A percentile compares a stretch with the other conserved stretches of the same genome.
Conservation (phyloP, 768 basidiomycete genomes). For the Pulveroboletus sp. region DNA sequence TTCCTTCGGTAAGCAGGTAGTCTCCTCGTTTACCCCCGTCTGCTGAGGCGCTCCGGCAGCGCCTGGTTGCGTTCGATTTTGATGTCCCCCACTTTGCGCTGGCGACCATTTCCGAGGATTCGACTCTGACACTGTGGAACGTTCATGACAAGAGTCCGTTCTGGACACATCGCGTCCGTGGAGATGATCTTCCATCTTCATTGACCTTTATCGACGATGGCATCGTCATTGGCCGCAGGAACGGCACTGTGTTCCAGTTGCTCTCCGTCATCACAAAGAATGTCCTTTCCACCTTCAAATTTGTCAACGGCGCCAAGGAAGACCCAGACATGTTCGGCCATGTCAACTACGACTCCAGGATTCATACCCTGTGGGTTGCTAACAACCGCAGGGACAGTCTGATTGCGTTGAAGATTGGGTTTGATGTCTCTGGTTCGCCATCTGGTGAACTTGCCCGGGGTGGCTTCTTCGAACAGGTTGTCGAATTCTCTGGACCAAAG, state of each 20-base stretch:
- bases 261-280: slow-evolving; percentile 69
- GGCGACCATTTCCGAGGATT: slow-evolving; percentile 79
- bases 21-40: background rate
- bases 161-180: slow-evolving; percentile 69
- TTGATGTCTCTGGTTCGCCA: slow-evolving; percentile 53
- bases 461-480: slow-evolving; percentile 73
- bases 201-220: slow-evolving; percentile 82
- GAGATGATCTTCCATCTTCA: slow-evolving; percentile 78
- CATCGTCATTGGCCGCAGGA: slow-evolving; percentile 78
- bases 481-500: slow-evolving; percentile 80
- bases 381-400: slow-evolving; percentile 82
- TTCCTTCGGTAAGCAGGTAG: slow-evolving; percentile 55
- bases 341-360: slow-evolving; percentile 76
- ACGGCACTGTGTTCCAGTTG: slow-evolving; percentile 80
- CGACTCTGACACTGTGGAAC: slow-evolving; percentile 78
- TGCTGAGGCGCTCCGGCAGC: slow-evolving; percentile 37
- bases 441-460: slow-evolving; percentile 59
- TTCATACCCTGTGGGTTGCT: slow-evolving; percentile 84
- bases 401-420: slow-evolving; percentile 70
- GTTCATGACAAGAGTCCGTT: slow-evolving; percentile 72
- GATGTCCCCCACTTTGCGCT: slow-evolving; percentile 72
- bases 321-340: slow-evolving; percentile 88
- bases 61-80: slow-evolving; percentile 81
- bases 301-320: slow-evolving; percentile 63
- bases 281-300: slow-evolving; percentile 75